Percentiles rank a stretch among this genome's conserved stretches.
phyloP scores from a whole-genome alignment of 352 stramenopile species.

The Phytopythium aichiense region DNA sequence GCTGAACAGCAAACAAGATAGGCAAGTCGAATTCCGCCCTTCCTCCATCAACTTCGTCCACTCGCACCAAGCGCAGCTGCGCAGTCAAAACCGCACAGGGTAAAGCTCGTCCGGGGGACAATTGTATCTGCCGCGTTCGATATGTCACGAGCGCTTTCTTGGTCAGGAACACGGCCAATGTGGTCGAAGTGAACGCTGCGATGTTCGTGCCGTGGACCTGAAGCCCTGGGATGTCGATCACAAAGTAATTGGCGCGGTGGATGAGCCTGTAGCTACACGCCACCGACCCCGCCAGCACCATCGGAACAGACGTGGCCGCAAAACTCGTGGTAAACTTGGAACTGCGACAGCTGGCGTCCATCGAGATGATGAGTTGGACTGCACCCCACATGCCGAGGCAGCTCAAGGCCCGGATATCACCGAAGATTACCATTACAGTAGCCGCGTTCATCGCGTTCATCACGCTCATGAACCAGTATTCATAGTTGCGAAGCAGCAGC shows the following conservation, averaged over 20 bases:
- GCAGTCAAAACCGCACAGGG: background rate
- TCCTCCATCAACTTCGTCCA: background rate
- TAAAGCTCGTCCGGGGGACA: too few relatives aligned
- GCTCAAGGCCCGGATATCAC: background rate
- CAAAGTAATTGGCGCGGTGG: background rate
- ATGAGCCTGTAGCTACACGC: background rate
- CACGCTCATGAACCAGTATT: conserved; percentile 25
- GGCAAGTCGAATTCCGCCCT: too few relatives aligned
- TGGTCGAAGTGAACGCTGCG: background rate
- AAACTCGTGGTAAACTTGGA: background rate
- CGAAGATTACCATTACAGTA: background rate
- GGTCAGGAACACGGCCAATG: background rate
- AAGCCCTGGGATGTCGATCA: background rate
- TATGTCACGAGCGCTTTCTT: background rate
- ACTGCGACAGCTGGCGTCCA: background rate
- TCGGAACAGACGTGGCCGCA: background rate
- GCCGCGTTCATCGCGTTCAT: conserved; percentile 14
- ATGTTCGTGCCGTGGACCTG: background rate
- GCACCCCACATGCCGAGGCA: background rate
- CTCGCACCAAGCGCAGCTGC: background rate
- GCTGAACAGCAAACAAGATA: background rate
- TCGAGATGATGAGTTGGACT: background rate
- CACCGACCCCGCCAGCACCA: background rate
- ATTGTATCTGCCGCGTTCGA: too few relatives aligned
- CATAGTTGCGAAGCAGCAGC: conserved; percentile 23